Percentiles rank a stretch among this genome's conserved stretches.
These are phyloP conservation scores for Puccinia triticina DNA, from an alignment of 1,284 basidiomycete species.

Conservation along the genomic window DNA sequence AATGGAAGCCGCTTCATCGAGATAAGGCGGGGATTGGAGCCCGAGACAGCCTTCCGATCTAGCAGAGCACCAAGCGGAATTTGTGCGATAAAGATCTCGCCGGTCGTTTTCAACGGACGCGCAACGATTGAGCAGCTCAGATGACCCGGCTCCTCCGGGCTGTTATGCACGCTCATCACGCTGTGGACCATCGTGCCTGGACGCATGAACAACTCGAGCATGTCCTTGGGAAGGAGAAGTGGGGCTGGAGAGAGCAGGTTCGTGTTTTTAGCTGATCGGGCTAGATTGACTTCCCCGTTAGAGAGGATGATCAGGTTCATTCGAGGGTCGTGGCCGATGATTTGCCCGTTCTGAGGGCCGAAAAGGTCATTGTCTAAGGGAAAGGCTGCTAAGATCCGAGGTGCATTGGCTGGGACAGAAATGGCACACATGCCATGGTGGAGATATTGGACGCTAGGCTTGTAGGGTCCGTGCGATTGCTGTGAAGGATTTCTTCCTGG, in stretches of 20 bases:
- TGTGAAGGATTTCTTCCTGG: background rate
- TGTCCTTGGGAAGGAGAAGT: background rate
- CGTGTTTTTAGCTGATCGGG: constrained; percentile 30
- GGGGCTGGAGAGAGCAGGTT: constrained; percentile 9
- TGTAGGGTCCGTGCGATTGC: background rate
- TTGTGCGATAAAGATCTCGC: constrained; percentile 17
- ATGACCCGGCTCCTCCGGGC: background rate
- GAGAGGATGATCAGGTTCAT: constrained; percentile 18
- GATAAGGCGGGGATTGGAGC: background rate
- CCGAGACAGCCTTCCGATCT: background rate
- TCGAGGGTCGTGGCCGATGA: background rate
- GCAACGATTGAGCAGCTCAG: constrained; percentile 21
- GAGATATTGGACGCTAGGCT: constrained; percentile 22
- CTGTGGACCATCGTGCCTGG: background rate
- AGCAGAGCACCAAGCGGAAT: constrained; percentile 9
- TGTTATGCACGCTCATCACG: background rate
- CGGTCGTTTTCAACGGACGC: constrained; percentile 15
- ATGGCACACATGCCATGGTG: constrained; percentile 29
- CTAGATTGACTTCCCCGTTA: constrained; percentile 21
- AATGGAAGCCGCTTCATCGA: constrained; percentile 8
- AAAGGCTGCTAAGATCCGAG: constrained; percentile 22
- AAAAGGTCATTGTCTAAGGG: constrained; percentile 21
- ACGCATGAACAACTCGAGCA: constrained; percentile 24
- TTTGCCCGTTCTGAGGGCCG: background rate
- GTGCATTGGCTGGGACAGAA: constrained; percentile 7